Evolutionary conservation across 2,329 filamentous ascomycete species (phyloP), one percentile per base, ranked within the genome.

Genomic region (Xenoacremonium recifei): DNA sequence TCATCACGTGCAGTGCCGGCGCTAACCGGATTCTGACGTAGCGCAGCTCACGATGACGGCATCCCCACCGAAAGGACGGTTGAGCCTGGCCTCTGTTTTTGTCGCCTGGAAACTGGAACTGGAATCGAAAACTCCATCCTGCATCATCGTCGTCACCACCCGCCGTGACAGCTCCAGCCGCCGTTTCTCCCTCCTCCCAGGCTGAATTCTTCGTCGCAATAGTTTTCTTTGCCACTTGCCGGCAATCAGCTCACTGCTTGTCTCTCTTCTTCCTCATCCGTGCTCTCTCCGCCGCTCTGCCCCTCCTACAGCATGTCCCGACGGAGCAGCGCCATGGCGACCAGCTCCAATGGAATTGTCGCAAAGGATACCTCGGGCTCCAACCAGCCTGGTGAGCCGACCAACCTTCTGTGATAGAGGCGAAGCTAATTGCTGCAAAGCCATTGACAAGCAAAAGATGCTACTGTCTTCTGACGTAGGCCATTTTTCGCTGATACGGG

Each of bases 391-490:
- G 63, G 68, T 70, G 56, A 49, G 65, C 49, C 29, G n/a, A 27
- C n/a, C 37, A 35, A 21, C 17, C 31, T 18, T n/a, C n/a, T n/a
- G 23, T 16, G 30, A 9, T 7, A 16, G 29, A 18, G 18, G 16
- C 34, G 16, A 16, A 7, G 13, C n/a, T 29, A 35, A 34, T 18
- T 30, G 40, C 33, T 29, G 37, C 25, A 12, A 33, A 87, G 82
- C 74, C 37, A 71, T 80, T 54, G 83, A 90, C 66, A 91, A 89
- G 73, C 87, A 91, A 68, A 87, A 84, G 62, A 76, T 79, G 52
- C 77, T 91, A 33, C 76, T 91, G 32, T 81, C 80, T 41, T 73
- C 80, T 50, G 78, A 89, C 49, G 77, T 77, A 6, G 84, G 85
- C 29, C 87, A 91, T 71, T 91, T 91, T 67, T 82, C 79, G 31